Conservation (phyloP, 2,329 filamentous ascomycete genomes). For the Colletotrichum gigasporum region DNA sequence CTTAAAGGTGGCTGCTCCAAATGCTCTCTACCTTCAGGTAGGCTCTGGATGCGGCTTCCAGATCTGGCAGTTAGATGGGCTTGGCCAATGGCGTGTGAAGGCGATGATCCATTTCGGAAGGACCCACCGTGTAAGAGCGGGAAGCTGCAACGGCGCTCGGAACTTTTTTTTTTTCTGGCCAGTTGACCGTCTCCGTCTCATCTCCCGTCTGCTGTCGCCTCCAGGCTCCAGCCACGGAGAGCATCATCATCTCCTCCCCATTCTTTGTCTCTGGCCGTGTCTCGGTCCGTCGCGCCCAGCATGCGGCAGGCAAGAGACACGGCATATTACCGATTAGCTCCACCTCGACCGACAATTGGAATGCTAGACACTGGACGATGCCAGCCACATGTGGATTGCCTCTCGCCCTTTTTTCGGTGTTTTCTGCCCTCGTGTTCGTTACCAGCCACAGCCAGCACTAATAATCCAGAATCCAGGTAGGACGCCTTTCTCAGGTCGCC, state of each 20-base stretch:
- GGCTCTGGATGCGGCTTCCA: neutral
- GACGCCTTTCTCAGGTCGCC: neutral
- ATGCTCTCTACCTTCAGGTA: too few relatives aligned
- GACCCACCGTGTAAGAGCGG: neutral
- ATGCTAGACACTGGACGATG: too few relatives aligned
- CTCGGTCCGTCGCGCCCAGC: neutral
- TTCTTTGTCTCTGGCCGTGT: neutral
- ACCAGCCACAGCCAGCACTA: neutral
- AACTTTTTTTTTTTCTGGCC: neutral
- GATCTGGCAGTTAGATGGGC: neutral
- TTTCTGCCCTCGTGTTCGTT: conserved; percentile 5
- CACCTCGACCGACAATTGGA: neutral
- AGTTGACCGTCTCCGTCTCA: neutral
- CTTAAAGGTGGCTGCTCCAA: too few relatives aligned
- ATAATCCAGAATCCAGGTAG: neutral
- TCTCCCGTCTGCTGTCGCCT: neutral
- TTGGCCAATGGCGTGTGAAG: neutral
- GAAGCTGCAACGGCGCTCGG: conserved; percentile 16
- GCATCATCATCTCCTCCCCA: too few relatives aligned
- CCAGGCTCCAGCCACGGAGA: too few relatives aligned
- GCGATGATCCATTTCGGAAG: neutral
- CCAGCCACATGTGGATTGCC: conserved; percentile 7
- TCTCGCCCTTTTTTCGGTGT: neutral
- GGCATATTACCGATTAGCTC: neutral
- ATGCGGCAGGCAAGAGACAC: conserved; percentile 1